Conservation (phyloP, 768 basidiomycete genomes). For the Suillus alpinus region DNA sequence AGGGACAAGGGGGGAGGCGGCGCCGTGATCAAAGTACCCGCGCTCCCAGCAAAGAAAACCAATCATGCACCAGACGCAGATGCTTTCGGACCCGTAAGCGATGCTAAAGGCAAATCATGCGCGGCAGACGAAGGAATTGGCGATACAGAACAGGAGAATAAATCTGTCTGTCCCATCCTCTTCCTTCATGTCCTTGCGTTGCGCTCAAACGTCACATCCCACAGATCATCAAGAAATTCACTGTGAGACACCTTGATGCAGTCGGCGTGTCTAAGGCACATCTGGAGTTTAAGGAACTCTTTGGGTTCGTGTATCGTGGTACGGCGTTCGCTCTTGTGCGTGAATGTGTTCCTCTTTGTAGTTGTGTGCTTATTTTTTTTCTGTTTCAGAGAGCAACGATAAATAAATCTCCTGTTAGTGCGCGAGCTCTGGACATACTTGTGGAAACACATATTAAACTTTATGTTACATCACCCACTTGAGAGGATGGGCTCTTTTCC, state of each 20-base stretch:
- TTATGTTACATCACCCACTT: neutral
- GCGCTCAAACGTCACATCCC: neutral
- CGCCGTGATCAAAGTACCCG: too few species aligned
- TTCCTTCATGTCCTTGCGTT: neutral
- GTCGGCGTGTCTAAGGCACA: constrained; percentile 35
- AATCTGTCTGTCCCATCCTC: constrained; percentile 44
- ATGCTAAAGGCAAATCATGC: constrained; percentile 37
- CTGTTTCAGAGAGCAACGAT: neutral
- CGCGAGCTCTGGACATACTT: neutral
- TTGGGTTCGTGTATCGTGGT: constrained; percentile 37
- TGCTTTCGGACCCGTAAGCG: constrained; percentile 32
- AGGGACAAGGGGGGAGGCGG: too few species aligned
- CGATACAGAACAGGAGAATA: constrained; percentile 56
- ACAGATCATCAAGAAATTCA: constrained; percentile 40
- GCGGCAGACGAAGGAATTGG: constrained; percentile 19
- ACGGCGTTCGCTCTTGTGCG: constrained; percentile 39
- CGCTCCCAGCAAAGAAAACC: too few species aligned
- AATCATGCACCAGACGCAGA: constrained; percentile 21
- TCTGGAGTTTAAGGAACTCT: constrained; percentile 39
- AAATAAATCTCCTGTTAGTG: neutral
- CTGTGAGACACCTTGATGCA: constrained; percentile 29
- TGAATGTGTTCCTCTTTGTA: neutral
- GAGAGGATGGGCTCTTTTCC: neutral
- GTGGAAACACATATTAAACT: neutral
- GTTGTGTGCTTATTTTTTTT: neutral